Evolutionary conservation across 176 grass and related monocot species (phyloP), one percentile per base, ranked within the genome.

Genomic region (Oryza meyeriana): DNA sequence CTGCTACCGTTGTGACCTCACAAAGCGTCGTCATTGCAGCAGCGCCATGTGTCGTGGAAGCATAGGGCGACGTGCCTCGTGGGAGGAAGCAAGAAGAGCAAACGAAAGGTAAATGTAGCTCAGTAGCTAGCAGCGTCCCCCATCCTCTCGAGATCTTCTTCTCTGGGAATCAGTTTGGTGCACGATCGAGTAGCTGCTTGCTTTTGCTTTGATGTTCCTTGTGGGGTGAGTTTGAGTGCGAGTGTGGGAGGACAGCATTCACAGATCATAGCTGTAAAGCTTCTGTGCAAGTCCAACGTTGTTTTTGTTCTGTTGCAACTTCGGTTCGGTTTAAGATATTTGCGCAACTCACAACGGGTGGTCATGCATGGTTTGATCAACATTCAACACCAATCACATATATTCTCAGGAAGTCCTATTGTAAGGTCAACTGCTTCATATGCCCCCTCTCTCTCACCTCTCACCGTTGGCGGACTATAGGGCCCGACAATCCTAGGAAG

Each of bases 41-140:
- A 35, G 41, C 6, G 35, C 34, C 75, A 77, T 10, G 40, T 83
- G 73, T 83, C 66, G 41, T n/a, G 24, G 66, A 58, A 32, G n/a
- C n/a, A n/a, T n/a, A n/a, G n/a, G n/a, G n/a, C n/a, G n/a, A n/a
- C n/a, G n/a, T n/a, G n/a, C n/a, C n/a, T 83, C 66, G 41, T n/a
- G 24, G 66, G 42, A 32, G 82, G 72, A 42, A 24, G 82, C 68
- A 58, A 27, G 31, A 36, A 34, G n/a, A n/a, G 48, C 48, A 55
- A 57, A 2, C 52, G 7, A 57, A 57, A 57, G 52, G 52, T 20
- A 52, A 20, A 52, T 11, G 5, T 0, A 52, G 47, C 47, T 52
- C 47, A 20, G 5, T 17, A 3, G 6, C 38, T 40, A 40, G 38
- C 38, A 40, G 38, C 38, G 38, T 4, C 6, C 4, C 44, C 8